Percentiles rank a stretch among this genome's conserved stretches.
Conservation (phyloP, 2,329 filamentous ascomycete species). For the Venturia aucupariae region DNA sequence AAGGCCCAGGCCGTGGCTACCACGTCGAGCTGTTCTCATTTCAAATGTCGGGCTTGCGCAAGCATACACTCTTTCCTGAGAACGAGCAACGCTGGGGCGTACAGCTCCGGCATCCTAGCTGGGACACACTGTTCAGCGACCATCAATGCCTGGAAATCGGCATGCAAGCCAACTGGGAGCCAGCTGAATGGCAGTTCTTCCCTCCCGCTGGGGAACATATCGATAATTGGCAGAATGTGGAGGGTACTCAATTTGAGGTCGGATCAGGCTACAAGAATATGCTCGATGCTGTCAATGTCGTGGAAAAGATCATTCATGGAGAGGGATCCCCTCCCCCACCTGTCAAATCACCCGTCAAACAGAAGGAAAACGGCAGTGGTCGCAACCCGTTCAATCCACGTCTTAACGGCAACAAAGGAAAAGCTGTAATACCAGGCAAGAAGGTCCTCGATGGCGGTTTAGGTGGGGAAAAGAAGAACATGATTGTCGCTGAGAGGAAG, state of each 20-base stretch:
- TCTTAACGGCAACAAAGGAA: too few species aligned
- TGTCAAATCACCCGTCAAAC: not conserved
- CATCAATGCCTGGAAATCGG: constrained; percentile 7
- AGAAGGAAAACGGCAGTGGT: not conserved
- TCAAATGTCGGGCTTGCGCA: not conserved
- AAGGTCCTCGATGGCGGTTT: not conserved
- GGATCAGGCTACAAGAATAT: constrained; percentile 5
- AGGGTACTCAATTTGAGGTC: constrained; percentile 4
- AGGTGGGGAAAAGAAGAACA: not conserved
- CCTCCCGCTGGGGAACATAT: not conserved
- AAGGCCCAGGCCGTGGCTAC: constrained; percentile 5
- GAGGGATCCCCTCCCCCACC: not conserved
- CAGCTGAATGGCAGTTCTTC: constrained; percentile 13
- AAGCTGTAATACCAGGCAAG: too few species aligned
- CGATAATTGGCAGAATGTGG: not conserved
- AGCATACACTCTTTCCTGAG: not conserved
- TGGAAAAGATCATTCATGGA: constrained; percentile 5
- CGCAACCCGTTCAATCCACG: too few species aligned
- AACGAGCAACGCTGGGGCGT: constrained; percentile 7
- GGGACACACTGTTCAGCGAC: constrained; percentile 2
- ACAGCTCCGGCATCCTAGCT: constrained; percentile 6
- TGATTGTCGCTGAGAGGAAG: not conserved
- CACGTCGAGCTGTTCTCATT: constrained; percentile 6
- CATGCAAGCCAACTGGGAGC: constrained; percentile 1
- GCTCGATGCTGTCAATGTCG: not conserved